Base-by-base conservation (phyloP, 768 basidiomycete genomes). In the Arthromyces matolae region DNA sequence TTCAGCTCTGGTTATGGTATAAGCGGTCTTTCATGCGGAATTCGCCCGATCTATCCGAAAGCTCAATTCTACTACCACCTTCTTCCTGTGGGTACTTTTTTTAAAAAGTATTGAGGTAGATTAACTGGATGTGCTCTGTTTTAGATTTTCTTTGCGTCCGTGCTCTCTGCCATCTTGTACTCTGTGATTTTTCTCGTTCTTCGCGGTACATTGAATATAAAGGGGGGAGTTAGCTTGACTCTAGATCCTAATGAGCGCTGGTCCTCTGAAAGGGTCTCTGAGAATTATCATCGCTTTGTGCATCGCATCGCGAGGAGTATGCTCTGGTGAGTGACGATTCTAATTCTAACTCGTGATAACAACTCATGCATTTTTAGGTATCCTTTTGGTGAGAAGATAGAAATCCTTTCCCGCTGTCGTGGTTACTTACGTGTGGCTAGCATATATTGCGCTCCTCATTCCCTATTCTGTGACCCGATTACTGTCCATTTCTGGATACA, bases 281-380 rank as follows among this genome's bases (percentile, higher is more conserved):
- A 75, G 42, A 75, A 77, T 45, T 86, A 87, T 57, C 75, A 78
- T 48, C 72, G 69, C 20, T 85, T 87, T 58, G 71, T 88, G 22
- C 70, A 70, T 24, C 71, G 74, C n/a, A 72, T 90, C 43, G 76
- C 82, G 22, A 71, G 76, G 50, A 81, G 77, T 47, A 84, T 88
- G 83, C 68, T 87, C 36, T 89, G 84, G 87, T 87, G 54, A 46
- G 77, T 20, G n/a, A 62, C 24, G 27, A 13, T 57, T 5, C 16
- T 29, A 20, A 4, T 33, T 25, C 50, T 28, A 28, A 10, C 22
- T 47, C 24, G 29, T 22, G 13, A 36, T 3, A 3, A 4, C 13
- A 8, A 19, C 31, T 41, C 27, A n/a, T 49, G 49, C 60, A 31
- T 25, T 12, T 20, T 47, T 19, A 84, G 81, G 80, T 83, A 78